Conservation (phyloP, 2,329 filamentous ascomycete genomes). For the Coniochaeta ligniaria region DNA sequence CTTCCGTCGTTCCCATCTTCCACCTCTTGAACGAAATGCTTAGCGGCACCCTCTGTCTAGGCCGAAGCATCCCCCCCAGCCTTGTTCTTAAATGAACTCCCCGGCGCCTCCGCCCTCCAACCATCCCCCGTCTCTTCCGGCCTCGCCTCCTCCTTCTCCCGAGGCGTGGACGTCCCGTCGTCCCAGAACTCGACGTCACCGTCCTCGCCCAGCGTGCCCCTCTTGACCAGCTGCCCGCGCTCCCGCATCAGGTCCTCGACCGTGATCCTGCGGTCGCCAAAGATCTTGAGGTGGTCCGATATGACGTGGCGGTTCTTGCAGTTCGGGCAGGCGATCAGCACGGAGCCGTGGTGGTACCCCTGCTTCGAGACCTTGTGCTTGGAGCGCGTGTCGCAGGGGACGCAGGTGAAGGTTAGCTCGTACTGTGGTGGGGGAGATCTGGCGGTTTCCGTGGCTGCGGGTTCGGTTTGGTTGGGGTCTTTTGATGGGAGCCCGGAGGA, state of each 20-base stretch:
- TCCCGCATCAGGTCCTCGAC: constrained; percentile 72
- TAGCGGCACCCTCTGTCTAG: neutral
- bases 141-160: constrained; percentile 12
- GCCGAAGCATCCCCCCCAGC: neutral
- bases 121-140: neutral
- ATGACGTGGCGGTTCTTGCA: constrained; percentile 90
- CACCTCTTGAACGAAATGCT: neutral
- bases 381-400: constrained; percentile 74
- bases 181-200: constrained; percentile 94
- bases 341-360: constrained; percentile 85
- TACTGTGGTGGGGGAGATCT: constrained; percentile 59
- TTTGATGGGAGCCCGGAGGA: neutral
- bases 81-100: constrained; percentile 18
- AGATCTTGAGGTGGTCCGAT: constrained; percentile 77
- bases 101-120: constrained; percentile 10
- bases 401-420: constrained; percentile 86
- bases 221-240: constrained; percentile 67
- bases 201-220: constrained; percentile 53
- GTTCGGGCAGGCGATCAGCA: constrained; percentile 78
- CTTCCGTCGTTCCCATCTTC: neutral
- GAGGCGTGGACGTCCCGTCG: constrained; percentile 47
- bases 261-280: constrained; percentile 62
- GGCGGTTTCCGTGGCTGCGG: constrained; percentile 16
- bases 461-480: constrained; percentile 10
- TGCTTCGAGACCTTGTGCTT: constrained; percentile 85